Base-by-base conservation (phyloP, 495 filamentous ascomycete genomes). In the Xylaria flabelliformis region DNA sequence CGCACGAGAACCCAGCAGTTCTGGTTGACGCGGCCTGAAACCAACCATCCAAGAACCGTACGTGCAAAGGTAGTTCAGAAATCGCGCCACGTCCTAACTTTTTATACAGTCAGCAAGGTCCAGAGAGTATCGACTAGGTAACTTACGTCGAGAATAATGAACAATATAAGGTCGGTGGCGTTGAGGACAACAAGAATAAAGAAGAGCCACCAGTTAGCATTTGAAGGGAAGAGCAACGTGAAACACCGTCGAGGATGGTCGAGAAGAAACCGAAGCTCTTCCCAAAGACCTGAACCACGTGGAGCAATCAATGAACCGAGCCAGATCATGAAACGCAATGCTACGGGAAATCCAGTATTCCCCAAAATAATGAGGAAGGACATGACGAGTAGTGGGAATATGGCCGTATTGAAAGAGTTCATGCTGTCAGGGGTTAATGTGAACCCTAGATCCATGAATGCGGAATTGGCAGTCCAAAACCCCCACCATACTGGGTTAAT, bases 121-220 rank as follows among this genome's bases (percentile, higher is more conserved):
- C 70, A 53, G 3, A 55, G 21, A 9, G 72, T 15, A 65, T 9
- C 6, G 29, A 6, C 5, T 3, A 3, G 24, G 26, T 56, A 41
- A 87, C 91, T 85, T 80, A 94, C 90, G 83, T 98, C 95, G 50
- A 98, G 87, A 66, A 97, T 88, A 56, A 97, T 90, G 76, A 96
- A 97, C 75, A 98, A 91, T 62, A 98, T 87, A 64, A 97, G 77
- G 80, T 98, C 95, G 15, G 94, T 81, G 24, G 85, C 89, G 76
- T 98, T 98, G 73, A 98, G 85, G 3, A 89, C 74, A 8, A 96
- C 84, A n/a, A 98, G 83, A 68, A 97, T 90, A 70, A 90, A 91
- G 79, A 97, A 96, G 3, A 98, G 88, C 94, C 94, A 97, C 95
- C 94, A 97, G 12, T 93, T 97, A n/a, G 95, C 94, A 59, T 89